Evolutionary conservation across 2,329 filamentous ascomycete species (phyloP).

Genomic region (Blastomyces parvus): DNA sequence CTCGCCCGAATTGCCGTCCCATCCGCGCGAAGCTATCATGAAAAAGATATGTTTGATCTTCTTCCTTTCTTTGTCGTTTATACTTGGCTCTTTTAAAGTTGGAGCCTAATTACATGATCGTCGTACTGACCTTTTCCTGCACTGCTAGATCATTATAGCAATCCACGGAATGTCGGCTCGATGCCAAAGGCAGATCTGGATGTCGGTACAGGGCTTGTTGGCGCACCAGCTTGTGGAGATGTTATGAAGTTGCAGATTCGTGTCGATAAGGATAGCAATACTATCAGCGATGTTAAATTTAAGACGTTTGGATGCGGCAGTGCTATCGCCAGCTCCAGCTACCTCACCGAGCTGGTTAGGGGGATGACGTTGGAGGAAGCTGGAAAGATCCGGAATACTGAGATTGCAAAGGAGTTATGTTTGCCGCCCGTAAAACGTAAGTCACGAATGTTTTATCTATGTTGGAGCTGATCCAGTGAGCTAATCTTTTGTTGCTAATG

Average conservation of each 20-base stretch:
- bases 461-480: not conserved
- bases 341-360: slow-evolving; percentile 86
- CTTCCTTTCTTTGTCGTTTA: not conserved
- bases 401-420: slow-evolving; percentile 94
- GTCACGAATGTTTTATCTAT: slow-evolving; percentile 32
- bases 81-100: not conserved
- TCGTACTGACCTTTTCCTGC: slow-evolving; percentile 31
- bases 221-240: slow-evolving; percentile 82
- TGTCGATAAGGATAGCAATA: slow-evolving; percentile 78
- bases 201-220: slow-evolving; percentile 84
- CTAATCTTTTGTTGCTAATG: slow-evolving; percentile 8
- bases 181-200: slow-evolving; percentile 70
- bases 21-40: slow-evolving; percentile 49
- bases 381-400: slow-evolving; percentile 84
- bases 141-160: slow-evolving; percentile 74
- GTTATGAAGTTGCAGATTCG: slow-evolving; percentile 93
- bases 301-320: slow-evolving; percentile 95
- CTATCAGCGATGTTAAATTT: slow-evolving; percentile 91
- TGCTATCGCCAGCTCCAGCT: slow-evolving; percentile 89
- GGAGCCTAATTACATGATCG: not conserved
- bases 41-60: slow-evolving; percentile 49
- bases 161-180: slow-evolving; percentile 67
- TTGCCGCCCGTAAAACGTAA: slow-evolving; percentile 74
- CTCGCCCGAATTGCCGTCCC: slow-evolving; percentile 32
- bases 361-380: slow-evolving; percentile 97